Conservation (phyloP, 1,139 yeast species). For the Zygoascus sp. region DNA sequence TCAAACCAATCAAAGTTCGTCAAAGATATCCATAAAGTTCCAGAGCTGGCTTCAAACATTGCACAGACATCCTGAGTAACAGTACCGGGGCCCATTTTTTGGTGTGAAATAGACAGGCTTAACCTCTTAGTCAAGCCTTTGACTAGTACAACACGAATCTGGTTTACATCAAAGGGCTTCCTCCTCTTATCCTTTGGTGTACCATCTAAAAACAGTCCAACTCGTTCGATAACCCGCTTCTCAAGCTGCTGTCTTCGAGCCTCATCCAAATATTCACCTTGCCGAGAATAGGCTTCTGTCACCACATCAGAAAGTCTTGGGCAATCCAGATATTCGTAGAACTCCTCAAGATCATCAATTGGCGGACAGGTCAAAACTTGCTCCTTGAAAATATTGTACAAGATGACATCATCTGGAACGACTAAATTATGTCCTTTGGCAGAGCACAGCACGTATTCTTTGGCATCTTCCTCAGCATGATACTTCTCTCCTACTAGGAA, state of each 20-base stretch:
- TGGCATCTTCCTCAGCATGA: conserved; percentile 13
- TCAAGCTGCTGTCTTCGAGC: conserved; percentile 15
- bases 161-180: conserved; percentile 16
- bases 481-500: conserved; percentile 33
- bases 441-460: conserved; percentile 20
- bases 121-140: conserved; percentile 23
- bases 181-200: conserved; percentile 20
- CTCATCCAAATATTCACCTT: conserved; percentile 9
- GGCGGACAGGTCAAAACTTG: conserved; percentile 38
- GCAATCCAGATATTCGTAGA: conserved; percentile 33
- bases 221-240: conserved; percentile 28
- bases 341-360: conserved; percentile 30
- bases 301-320: conserved; percentile 28
- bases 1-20: conserved; percentile 37
- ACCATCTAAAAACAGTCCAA: conserved; percentile 34
- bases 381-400: conserved; percentile 35
- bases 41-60: background rate
- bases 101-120: background rate
- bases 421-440: conserved; percentile 26
- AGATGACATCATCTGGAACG: conserved; percentile 39
- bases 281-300: conserved; percentile 14
- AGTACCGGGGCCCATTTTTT: background rate
- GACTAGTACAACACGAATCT: conserved; percentile 28
- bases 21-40: conserved; percentile 20
- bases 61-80: conserved; percentile 5